Base-by-base conservation (phyloP, 1,284 basidiomycete genomes). In the Heterobasidion annosum region DNA sequence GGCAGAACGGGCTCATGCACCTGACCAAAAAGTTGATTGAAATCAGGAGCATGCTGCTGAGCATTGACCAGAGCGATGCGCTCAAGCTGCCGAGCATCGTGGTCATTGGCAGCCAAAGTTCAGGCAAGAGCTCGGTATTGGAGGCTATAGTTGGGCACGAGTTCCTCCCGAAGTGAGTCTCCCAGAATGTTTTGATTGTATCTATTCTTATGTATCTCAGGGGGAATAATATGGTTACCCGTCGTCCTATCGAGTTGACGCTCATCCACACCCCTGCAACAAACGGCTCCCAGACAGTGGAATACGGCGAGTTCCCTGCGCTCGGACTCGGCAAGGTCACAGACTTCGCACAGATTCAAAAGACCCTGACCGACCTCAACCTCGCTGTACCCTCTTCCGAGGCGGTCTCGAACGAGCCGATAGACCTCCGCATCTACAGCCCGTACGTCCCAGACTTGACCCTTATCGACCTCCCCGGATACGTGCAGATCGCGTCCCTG, bases 201-300 rank as follows among this genome's bases (percentile, higher is more conserved):
- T 56, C 40, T 48, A 8, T 40, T 1, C 57, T 40, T 25, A 54
- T 48, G 40, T 16, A 10, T 59, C 34, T 47, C 65, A 97, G 93
- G 73, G 96, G 96, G 56, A 90, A 95, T 70, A 99, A 99, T 70
- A 99, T 99, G 97, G 97, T 99, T 48, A 99, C 96, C 1, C 90
- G 96, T 2, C 86, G 96, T 50, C 97, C 96, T 0, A 97, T 99
- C 64, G 96, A 99, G 68, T 82, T 99, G 55, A 99, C 96, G 0
- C 85, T 99, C 51, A 88, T 99, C 57, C 92, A 99, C 67, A 97
- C 91, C 0, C 90, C 91, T 13, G 62, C 71, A 3, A 68, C 74
- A 8, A 73, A 73, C 10, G 79, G 81, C 3, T 74, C 79, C 37
- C 70, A 75, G n/a, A 80, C 86, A 3, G 72, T 77, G 33, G 95